A percentile compares a stretch with the other conserved stretches of the same genome.
These are phyloP conservation scores for Acacia pycnantha DNA, from an alignment of 331 rosid species.

Conservation along the genomic window DNA sequence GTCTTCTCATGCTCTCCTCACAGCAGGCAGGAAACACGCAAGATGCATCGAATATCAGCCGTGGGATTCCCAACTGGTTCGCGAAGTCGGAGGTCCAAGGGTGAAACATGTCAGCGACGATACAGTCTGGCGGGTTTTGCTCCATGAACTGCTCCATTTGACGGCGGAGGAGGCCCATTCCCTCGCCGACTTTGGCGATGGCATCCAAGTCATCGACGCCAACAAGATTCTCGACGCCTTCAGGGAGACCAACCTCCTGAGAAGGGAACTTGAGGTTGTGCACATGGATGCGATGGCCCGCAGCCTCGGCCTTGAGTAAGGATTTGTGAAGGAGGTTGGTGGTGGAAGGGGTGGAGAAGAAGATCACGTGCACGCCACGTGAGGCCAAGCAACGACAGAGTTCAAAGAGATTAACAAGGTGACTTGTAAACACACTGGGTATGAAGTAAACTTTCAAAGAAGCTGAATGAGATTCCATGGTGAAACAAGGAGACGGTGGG, in stretches of 20 bases:
- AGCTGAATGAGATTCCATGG: neutral
- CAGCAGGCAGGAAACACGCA: neutral
- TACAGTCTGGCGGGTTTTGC: neutral
- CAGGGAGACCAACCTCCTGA: neutral
- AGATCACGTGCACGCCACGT: neutral
- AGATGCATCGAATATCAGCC: neutral
- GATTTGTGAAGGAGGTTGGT: neutral
- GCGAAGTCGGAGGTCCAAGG: neutral
- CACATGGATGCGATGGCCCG: neutral
- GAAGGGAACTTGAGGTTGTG: neutral
- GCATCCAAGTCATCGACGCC: neutral
- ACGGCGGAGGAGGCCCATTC: neutral
- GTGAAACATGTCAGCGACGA: neutral
- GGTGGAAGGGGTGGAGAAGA: neutral
- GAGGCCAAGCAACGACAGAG: neutral
- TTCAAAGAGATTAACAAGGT: neutral
- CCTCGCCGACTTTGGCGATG: neutral
- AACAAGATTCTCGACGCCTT: neutral
- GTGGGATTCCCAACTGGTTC: neutral
- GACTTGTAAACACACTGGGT: neutral
- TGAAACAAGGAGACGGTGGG: neutral
- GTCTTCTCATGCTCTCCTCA: rapidly evolving
- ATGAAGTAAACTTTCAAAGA: neutral
- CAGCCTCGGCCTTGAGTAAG: neutral
- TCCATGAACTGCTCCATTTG: neutral